These are phyloP conservation scores for Wickerhamomyces ciferrii DNA, from an alignment of 805 yeast species.

Conservation along the genomic window DNA sequence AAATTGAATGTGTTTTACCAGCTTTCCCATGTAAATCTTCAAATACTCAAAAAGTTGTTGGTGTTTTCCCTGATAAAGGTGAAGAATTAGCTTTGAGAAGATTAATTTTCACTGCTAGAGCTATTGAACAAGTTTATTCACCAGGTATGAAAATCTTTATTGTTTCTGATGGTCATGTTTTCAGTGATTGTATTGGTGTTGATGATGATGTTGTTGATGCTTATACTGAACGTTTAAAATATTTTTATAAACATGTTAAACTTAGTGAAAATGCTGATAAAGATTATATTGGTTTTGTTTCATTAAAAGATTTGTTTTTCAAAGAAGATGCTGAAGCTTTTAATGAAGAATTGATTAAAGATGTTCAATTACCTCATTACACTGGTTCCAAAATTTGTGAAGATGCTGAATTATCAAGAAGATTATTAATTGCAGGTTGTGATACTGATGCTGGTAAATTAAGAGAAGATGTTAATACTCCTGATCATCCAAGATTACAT, in stretches of 20 bases:
- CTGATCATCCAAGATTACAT: slow-evolving; percentile 47
- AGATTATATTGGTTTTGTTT: slow-evolving; percentile 32
- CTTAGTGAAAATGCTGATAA: slow-evolving; percentile 21
- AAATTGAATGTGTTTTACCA: slow-evolving; percentile 53
- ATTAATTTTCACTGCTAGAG: slow-evolving; percentile 27
- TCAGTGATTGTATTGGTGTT: slow-evolving; percentile 59
- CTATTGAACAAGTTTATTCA: slow-evolving; percentile 35
- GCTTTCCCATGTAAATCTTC: slow-evolving; percentile 65
- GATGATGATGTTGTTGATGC: slow-evolving; percentile 48
- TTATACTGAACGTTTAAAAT: slow-evolving; percentile 39
- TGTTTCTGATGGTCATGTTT: slow-evolving; percentile 63
- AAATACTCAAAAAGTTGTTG: slow-evolving; percentile 46
- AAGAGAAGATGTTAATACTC: slow-evolving; percentile 52
- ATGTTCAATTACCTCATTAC: slow-evolving; percentile 26
- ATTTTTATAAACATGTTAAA: slow-evolving; percentile 32
- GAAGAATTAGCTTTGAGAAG: slow-evolving; percentile 37
- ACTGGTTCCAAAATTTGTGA: slow-evolving; percentile 33
- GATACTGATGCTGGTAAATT: slow-evolving; percentile 57
- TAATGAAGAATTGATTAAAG: slow-evolving; percentile 24
- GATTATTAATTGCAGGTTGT: slow-evolving; percentile 38
- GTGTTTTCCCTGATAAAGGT: slow-evolving; percentile 49
- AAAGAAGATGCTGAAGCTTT: slow-evolving; percentile 23
- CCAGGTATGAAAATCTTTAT: slow-evolving; percentile 54
- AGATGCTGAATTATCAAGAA: slow-evolving; percentile 33
- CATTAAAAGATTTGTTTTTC: slow-evolving; percentile 35